Conservation (phyloP, 2,329 filamentous ascomycete species). For the Aspergillus awamori region DNA sequence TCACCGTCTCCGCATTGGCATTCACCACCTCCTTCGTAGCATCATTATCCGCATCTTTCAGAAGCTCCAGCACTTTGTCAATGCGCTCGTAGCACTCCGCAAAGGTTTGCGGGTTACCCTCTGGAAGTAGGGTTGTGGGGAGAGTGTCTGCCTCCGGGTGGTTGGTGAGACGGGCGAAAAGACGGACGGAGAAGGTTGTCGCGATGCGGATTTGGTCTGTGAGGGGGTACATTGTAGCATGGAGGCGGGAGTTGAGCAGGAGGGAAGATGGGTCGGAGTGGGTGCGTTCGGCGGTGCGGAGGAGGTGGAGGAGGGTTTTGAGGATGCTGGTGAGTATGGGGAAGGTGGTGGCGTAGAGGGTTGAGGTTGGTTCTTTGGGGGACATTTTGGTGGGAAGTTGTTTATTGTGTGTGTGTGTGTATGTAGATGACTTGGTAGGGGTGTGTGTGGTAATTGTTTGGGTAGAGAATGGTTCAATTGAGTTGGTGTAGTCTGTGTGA, state of each 20-base stretch:
- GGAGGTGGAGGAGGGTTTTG: conserved; percentile 31
- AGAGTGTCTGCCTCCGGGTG: conserved; percentile 17
- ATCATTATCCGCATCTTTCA: conserved; percentile 23
- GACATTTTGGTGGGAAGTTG: too few species aligned
- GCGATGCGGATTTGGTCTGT: conserved; percentile 30
- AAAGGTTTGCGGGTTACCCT: conserved; percentile 22
- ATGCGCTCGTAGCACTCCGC: conserved; percentile 30
- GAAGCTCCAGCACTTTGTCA: conserved; percentile 23
- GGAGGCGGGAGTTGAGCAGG: conserved; percentile 25
- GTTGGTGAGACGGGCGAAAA: conserved; percentile 29
- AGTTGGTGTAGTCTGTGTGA: too few species aligned
- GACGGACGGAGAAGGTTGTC: conserved; percentile 28
- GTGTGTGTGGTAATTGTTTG: too few species aligned
- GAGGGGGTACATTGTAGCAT: conserved; percentile 28
- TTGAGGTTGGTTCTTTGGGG: too few species aligned
- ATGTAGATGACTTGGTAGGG: too few species aligned
- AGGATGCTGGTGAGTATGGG: conserved; percentile 27
- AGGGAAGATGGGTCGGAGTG: conserved; percentile 14
- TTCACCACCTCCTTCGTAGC: conserved; percentile 30
- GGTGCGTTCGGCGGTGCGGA: conserved; percentile 27
- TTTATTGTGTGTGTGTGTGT: too few species aligned
- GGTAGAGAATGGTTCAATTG: too few species aligned
- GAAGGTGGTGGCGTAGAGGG: conserved; percentile 30
- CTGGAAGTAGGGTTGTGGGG: conserved; percentile 4
- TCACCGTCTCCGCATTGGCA: conserved; percentile 17